Base-by-base conservation (phyloP, 805 yeast species). In the Vanderwaltozyma verrucispora region DNA sequence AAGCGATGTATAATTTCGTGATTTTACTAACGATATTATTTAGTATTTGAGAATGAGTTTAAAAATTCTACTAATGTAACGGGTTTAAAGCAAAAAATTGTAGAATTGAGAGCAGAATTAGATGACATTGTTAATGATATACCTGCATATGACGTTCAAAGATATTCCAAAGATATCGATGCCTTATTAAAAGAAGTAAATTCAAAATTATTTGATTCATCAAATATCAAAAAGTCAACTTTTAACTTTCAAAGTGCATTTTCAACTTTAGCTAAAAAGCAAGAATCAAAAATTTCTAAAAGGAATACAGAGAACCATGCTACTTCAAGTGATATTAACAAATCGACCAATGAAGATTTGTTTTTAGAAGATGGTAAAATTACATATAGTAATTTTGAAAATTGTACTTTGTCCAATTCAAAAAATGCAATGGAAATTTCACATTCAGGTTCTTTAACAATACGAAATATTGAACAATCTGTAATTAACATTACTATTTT, bases 141-240 rank as follows among this genome's bases (percentile, higher is more conserved):
- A 10, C 32, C 56, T 11, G 25, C 46, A 2, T 45, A 44, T 32
- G 59, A 51, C 20, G 30, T 30, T 16, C 49, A 52, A 24, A 39
- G 31, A 9, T 49, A 42, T 33, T 38, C 42, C 7, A 29, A 36
- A 11, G 42, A 43, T 30, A 36, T 50, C n/a, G 46, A 44, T 6
- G 30, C 17, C 2, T 33, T 53, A 14, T 34, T 50, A 23, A 47
- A 43, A 16, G 24, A 27, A 16, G 33, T 51, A 5, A 36, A 44
- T 24, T 26, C 29, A 5, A 40, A 29, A 28, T 16, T 34, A 9
- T 28, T 30, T 4, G 16, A 33, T 18, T 9, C 5, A 5, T 17
- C 18, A 6, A 10, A 11, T 6, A 5, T n/a, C n/a, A n/a, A n/a
- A n/a, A n/a, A n/a, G n/a, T n/a, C n/a, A n/a, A n/a, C n/a, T n/a